phyloP scores from a whole-genome alignment of 1,139 yeast species.

The Wickerhamiella pararugosa region DNA sequence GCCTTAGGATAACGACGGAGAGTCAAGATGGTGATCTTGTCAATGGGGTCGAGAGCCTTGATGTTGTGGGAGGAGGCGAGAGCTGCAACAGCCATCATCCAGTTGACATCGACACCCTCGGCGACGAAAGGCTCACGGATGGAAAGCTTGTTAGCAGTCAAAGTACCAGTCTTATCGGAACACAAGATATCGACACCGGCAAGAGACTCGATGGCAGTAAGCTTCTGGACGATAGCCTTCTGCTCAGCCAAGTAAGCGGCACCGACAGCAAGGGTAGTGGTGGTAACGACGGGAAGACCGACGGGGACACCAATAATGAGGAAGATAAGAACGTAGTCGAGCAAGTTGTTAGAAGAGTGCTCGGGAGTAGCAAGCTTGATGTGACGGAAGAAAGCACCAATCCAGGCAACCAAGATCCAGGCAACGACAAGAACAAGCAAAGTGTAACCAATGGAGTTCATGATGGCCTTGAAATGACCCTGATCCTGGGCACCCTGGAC shows the following conservation, averaged over 20 bases:
- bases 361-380: conserved; percentile 44
- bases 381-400: conserved; percentile 68
- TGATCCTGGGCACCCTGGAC: conserved; percentile 62
- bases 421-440: conserved; percentile 56
- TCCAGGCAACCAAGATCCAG: conserved; percentile 59
- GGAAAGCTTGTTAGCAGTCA: conserved; percentile 93
- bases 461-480: conserved; percentile 72
- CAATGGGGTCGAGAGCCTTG: conserved; percentile 59
- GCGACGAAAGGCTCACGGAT: conserved; percentile 98
- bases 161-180: conserved; percentile 98
- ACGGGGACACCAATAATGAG: conserved; percentile 99
- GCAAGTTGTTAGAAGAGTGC: conserved; percentile 30
- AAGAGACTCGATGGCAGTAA: conserved; percentile 94
- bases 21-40: conserved; percentile 40
- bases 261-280: conserved; percentile 99
- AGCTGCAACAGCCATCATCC: conserved; percentile 60
- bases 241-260: conserved; percentile 98
- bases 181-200: conserved; percentile 99
- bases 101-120: conserved; percentile 87
- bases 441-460: conserved; percentile 68
- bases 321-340: conserved; percentile 85
- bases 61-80: conserved; percentile 57
- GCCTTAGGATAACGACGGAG: conserved; percentile 60
- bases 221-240: conserved; percentile 96
- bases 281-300: conserved; percentile 98